Conservation (phyloP, 768 basidiomycete genomes). For the Hysterangium stoloniferum region DNA sequence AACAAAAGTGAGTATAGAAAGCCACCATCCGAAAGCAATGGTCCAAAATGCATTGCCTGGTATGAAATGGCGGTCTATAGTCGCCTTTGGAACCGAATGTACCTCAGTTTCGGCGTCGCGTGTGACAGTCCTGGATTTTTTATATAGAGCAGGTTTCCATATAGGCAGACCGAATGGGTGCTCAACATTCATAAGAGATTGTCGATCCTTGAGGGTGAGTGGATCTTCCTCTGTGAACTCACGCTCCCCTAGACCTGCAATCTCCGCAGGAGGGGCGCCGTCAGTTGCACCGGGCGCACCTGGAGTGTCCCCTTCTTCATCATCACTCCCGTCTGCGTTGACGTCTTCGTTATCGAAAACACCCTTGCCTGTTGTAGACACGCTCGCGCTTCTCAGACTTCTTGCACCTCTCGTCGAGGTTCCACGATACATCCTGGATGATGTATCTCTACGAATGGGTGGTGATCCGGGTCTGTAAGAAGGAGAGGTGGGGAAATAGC, state of each 20-base stretch:
- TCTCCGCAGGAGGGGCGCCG: conserved; percentile 1
- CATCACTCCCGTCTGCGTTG: not conserved
- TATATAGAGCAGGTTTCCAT: conserved; percentile 99
- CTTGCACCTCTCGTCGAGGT: conserved; percentile 36
- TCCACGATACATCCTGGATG: conserved; percentile 43
- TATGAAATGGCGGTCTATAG: conserved; percentile 86
- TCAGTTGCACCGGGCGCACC: not conserved
- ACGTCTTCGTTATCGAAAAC: conserved; percentile 12
- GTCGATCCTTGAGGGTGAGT: conserved; percentile 89
- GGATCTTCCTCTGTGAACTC: conserved; percentile 59
- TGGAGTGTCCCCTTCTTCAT: conserved; percentile 14
- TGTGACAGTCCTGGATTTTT: conserved; percentile 93
- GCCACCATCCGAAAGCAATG: conserved; percentile 89
- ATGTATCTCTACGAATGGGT: conserved; percentile 43
- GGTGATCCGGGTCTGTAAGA: conserved; percentile 35
- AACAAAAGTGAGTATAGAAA: conserved; percentile 61
- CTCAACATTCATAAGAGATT: conserved; percentile 97
- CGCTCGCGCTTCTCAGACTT: conserved; percentile 29
- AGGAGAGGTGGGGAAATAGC: conserved; percentile 54
- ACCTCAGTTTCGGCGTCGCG: conserved; percentile 93
- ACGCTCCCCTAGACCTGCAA: conserved; percentile 8
- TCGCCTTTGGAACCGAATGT: conserved; percentile 86
- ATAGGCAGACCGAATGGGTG: conserved; percentile 99
- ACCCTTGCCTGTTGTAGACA: conserved; percentile 1
- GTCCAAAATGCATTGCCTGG: conserved; percentile 95